Conservation (phyloP, 2,329 filamentous ascomycete species). For the Amphichorda felina region DNA sequence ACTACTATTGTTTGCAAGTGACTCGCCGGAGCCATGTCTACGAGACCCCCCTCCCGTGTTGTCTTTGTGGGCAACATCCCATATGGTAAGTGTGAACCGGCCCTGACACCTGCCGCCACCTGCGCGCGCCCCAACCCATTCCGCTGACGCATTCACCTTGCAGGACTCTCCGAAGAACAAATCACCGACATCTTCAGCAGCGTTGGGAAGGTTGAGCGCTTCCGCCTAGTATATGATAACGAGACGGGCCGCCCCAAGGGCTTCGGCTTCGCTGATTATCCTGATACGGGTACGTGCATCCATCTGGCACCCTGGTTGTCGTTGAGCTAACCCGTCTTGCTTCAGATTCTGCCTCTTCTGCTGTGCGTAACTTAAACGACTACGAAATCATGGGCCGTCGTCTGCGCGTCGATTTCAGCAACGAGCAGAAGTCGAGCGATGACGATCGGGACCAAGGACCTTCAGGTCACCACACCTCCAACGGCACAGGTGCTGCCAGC, state of each 20-base stretch:
- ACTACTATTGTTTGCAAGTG: neutral
- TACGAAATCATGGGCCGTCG: conserved; percentile 92
- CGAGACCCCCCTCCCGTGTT: conserved; percentile 64
- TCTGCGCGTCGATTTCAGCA: conserved; percentile 89
- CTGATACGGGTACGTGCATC: conserved; percentile 58
- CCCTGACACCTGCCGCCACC: neutral
- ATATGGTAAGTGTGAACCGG: conserved; percentile 44
- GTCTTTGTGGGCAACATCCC: conserved; percentile 81
- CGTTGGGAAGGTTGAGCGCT: conserved; percentile 82
- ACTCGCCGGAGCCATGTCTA: conserved; percentile 42
- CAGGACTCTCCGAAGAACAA: conserved; percentile 90
- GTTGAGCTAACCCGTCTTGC: neutral
- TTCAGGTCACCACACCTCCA: conserved; percentile 13
- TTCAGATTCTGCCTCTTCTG: conserved; percentile 70
- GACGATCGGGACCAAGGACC: conserved; percentile 32
- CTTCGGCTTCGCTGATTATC: conserved; percentile 93
- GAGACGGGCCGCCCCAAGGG: conserved; percentile 92
- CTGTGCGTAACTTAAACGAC: conserved; percentile 90
- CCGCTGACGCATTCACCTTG: neutral
- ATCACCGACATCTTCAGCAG: conserved; percentile 89
- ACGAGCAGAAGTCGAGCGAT: conserved; percentile 69
- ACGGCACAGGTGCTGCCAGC: conserved; percentile 16
- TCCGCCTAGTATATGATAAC: conserved; percentile 88
- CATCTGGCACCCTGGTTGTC: neutral
- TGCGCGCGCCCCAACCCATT: neutral